Evolutionary conservation across 345 rosid genomes (phyloP).

Genomic region (Viola odorata): DNA sequence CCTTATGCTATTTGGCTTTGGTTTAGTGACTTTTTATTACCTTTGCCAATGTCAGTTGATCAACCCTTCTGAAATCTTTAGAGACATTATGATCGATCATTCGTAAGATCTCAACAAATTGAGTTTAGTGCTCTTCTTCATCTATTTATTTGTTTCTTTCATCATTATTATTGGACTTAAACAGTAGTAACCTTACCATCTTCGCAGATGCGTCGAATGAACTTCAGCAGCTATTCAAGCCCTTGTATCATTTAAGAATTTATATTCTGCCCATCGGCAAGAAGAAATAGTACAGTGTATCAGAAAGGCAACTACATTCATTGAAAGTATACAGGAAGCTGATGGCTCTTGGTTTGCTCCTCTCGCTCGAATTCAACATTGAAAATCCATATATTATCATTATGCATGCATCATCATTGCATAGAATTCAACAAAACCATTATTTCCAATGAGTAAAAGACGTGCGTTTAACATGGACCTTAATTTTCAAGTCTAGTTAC

Average conservation of each 20-base stretch:
- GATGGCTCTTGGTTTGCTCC: conserved; percentile 93
- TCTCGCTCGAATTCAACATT: too few relatives aligned
- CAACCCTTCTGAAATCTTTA: conserved; percentile 98
- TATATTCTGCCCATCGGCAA: conserved; percentile 67
- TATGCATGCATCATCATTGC: too few relatives aligned
- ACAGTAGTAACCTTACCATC: background rate
- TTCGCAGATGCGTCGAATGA: conserved; percentile 77
- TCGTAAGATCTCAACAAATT: conserved; percentile 55
- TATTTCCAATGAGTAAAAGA: too few relatives aligned
- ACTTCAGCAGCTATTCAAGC: conserved; percentile 94
- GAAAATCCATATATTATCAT: too few relatives aligned
- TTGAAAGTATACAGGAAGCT: conserved; percentile 61
- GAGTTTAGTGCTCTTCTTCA: conserved; percentile 7
- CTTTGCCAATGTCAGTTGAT: conserved; percentile 40
- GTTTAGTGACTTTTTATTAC: background rate
- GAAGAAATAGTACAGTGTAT: conserved; percentile 70
- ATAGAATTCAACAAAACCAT: too few relatives aligned
- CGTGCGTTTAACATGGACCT: too few relatives aligned
- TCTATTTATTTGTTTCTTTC: background rate
- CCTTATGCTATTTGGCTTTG: background rate
- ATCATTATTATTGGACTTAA: background rate
- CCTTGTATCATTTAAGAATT: conserved; percentile 55
- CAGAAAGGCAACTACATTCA: conserved; percentile 52
- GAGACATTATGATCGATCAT: conserved; percentile 91
- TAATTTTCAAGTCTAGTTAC: too few relatives aligned